A percentile compares a stretch with the other conserved stretches of the same genome.
These are phyloP conservation scores for Saccharomyces pastorianus DNA, from an alignment of 1,139 yeast genomes.

Conservation along the genomic window DNA sequence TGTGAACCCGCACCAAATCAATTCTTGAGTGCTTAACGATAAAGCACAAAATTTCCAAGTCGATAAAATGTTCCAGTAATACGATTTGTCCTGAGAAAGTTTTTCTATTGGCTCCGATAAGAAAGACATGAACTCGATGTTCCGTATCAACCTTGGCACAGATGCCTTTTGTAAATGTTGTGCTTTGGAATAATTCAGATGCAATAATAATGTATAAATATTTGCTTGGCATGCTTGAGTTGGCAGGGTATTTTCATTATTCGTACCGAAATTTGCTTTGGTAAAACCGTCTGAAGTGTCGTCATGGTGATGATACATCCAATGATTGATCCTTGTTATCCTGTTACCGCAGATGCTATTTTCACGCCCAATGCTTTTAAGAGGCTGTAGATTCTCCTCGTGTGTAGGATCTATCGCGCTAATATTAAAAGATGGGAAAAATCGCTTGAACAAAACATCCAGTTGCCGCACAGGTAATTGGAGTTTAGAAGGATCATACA, in stretches of 20 bases:
- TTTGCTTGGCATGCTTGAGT: neutral
- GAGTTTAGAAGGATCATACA: slow-evolving; percentile 5
- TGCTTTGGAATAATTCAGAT: slow-evolving; percentile 1
- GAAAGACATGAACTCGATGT: neutral
- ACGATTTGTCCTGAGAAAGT: slow-evolving; percentile 5
- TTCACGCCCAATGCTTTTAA: slow-evolving; percentile 7
- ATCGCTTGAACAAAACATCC: slow-evolving; percentile 11
- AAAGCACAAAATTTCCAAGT: slow-evolving; percentile 30
- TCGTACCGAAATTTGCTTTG: neutral
- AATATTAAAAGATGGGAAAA: slow-evolving; percentile 22
- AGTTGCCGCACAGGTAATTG: slow-evolving; percentile 10
- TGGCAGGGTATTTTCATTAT: neutral
- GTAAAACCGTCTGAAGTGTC: slow-evolving; percentile 1
- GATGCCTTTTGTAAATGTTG: slow-evolving; percentile 1
- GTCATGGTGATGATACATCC: slow-evolving; percentile 22
- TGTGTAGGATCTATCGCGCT: slow-evolving; percentile 9
- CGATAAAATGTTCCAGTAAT: slow-evolving; percentile 17
- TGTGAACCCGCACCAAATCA: slow-evolving; percentile 25
- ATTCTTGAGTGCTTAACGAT: slow-evolving; percentile 19
- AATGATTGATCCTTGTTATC: slow-evolving; percentile 19
- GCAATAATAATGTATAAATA: slow-evolving; percentile 2
- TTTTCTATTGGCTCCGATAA: neutral
- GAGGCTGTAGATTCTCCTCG: slow-evolving; percentile 1
- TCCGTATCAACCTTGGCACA: neutral
- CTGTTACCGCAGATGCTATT: slow-evolving; percentile 11